Evolutionary conservation across 73 alveolate species (phyloP).

Genomic region (Symbiodinium pilosum): DNA sequence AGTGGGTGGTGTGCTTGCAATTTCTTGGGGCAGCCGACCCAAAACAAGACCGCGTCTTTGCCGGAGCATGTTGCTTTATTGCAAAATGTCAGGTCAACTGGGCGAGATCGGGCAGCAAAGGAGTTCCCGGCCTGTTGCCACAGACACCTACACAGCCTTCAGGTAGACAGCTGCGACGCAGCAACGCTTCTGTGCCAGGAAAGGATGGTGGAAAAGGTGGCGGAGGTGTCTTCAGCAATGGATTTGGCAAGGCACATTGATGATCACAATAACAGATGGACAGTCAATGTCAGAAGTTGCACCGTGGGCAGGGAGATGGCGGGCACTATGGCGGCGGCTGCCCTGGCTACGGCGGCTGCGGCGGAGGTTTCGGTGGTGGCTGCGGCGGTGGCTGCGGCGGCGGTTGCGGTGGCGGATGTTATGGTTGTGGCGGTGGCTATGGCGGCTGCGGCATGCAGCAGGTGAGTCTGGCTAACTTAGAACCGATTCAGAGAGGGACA

Average conservation of each 20-base stretch:
- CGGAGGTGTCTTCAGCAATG: not conserved
- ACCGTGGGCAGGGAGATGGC: not conserved
- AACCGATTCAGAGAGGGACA: too few relatives aligned
- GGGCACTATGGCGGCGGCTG: constrained; percentile 63
- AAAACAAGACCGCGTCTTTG: too few relatives aligned
- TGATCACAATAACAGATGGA: too few relatives aligned
- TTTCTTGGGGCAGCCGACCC: too few relatives aligned
- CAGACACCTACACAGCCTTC: too few relatives aligned
- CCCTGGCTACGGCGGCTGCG: not conserved
- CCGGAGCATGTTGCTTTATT: too few relatives aligned
- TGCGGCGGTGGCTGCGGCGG: constrained; percentile 38
- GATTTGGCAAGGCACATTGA: not conserved
- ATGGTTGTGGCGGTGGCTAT: not conserved
- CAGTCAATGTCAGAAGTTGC: not conserved
- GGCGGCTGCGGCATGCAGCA: constrained; percentile 11
- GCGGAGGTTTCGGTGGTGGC: too few relatives aligned
- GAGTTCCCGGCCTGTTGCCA: not conserved
- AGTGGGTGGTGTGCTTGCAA: too few relatives aligned
- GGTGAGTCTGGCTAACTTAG: too few relatives aligned
- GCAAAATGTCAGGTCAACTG: constrained; percentile 78
- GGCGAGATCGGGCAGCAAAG: constrained; percentile 72
- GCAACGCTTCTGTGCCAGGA: not conserved
- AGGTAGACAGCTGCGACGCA: too few relatives aligned
- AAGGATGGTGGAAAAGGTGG: constrained; percentile 84
- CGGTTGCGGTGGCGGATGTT: constrained; percentile 22